These are phyloP conservation scores for Phoma sp. DNA, from an alignment of 2,329 filamentous ascomycete genomes.

Conservation along the genomic window DNA sequence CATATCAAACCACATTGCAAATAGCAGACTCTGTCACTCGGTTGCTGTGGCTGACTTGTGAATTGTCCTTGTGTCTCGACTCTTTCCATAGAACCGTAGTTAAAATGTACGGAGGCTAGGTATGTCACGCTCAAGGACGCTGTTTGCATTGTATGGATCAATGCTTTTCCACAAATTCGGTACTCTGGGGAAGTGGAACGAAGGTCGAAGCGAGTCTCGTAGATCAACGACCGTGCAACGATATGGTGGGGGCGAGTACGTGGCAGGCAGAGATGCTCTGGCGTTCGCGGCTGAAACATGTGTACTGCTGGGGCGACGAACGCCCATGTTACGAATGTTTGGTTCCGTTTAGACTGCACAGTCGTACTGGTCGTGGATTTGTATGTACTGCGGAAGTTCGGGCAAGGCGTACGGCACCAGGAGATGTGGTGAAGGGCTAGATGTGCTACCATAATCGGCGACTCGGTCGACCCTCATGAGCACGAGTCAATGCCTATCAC, in stretches of 20 bases:
- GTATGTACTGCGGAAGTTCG: background rate
- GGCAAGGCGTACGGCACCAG: background rate
- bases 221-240: slow-evolving; percentile 9
- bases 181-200: slow-evolving; percentile 13
- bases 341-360: too few species aligned
- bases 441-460: background rate
- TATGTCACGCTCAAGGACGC: background rate
- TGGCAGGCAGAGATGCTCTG: slow-evolving; percentile 1
- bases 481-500: slow-evolving; percentile 4
- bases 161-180: background rate
- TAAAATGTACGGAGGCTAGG: background rate
- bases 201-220: background rate
- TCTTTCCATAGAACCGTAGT: background rate
- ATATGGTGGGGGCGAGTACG: background rate
- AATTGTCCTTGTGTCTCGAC: background rate
- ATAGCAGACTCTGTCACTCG: too few species aligned
- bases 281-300: slow-evolving; percentile 9
- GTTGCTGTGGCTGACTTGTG: background rate
- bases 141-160: background rate
- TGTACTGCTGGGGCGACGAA: background rate
- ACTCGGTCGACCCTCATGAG: background rate
- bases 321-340: background rate
- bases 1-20: too few species aligned
- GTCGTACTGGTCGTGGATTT: too few species aligned
- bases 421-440: background rate